These are phyloP conservation scores for Penicillium sp. DNA, from an alignment of 2,329 filamentous ascomycete species.

Conservation along the genomic window DNA sequence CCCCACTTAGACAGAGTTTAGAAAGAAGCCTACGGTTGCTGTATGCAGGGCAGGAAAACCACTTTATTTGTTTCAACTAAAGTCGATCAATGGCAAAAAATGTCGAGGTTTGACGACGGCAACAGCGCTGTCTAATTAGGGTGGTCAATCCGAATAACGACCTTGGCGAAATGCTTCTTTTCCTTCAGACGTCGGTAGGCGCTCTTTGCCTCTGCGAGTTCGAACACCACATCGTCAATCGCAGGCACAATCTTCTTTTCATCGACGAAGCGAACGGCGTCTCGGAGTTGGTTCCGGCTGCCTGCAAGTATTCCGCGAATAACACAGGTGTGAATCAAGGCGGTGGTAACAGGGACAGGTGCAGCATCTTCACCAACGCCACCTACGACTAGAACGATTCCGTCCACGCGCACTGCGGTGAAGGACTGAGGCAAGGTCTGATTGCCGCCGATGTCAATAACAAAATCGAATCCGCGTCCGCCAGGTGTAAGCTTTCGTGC, in stretches of 20 bases:
- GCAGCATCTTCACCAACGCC: background rate
- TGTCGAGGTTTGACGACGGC: background rate
- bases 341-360: background rate
- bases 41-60: background rate
- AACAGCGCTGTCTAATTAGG: background rate
- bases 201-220: constrained; percentile 7
- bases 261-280: constrained; percentile 11
- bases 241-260: constrained; percentile 9
- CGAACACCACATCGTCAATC: constrained; percentile 13
- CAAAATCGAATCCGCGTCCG: constrained; percentile 4
- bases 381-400: constrained; percentile 5
- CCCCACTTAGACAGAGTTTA: background rate
- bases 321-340: constrained; percentile 13
- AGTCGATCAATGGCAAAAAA: background rate
- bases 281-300: constrained; percentile 1
- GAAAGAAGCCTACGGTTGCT: background rate
- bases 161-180: constrained; percentile 14
- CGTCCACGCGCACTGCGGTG: constrained; percentile 4
- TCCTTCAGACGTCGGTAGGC: constrained; percentile 13
- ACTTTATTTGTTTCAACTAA: background rate
- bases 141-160: constrained; percentile 12
- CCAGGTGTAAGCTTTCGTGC: constrained; percentile 32
- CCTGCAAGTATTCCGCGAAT: constrained; percentile 4
- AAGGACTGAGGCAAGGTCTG: constrained; percentile 10
- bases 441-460: constrained; percentile 12